Evolutionary conservation across 352 stramenopile genomes (phyloP).

Genomic region (Pythium phragmitis): DNA sequence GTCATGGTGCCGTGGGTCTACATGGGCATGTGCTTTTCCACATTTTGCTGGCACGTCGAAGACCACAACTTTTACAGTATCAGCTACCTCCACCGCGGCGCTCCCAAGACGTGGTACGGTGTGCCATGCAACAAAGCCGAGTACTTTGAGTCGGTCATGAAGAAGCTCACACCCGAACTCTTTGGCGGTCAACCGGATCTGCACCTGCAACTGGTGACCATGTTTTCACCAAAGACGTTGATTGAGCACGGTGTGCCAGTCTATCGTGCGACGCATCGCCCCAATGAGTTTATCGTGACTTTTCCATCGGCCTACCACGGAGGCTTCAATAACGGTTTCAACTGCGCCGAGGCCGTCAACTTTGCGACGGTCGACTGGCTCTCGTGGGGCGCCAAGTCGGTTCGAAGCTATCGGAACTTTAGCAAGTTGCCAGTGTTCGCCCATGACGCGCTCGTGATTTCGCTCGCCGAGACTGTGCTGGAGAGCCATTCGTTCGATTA

Average conservation of each 20-base stretch:
- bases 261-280: slow-evolving; percentile 93
- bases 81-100: slow-evolving; percentile 98
- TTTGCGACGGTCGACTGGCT: slow-evolving; percentile 90
- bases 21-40: slow-evolving; percentile 98
- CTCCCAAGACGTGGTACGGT: slow-evolving; percentile 98
- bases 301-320: slow-evolving; percentile 98
- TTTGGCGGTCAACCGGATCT: slow-evolving; percentile 95
- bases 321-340: slow-evolving; percentile 98
- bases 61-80: slow-evolving; percentile 99
- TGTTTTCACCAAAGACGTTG: slow-evolving; percentile 76
- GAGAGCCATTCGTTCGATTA: slow-evolving; percentile 57
- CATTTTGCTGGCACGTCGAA: slow-evolving; percentile 99
- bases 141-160: slow-evolving; percentile 90
- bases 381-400: slow-evolving; percentile 70
- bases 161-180: slow-evolving; percentile 92
- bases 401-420: slow-evolving; percentile 76
- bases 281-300: slow-evolving; percentile 98
- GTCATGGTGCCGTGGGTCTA: slow-evolving; percentile 99
- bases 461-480: slow-evolving; percentile 65
- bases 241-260: slow-evolving; percentile 90
- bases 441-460: slow-evolving; percentile 82
- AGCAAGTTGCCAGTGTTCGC: slow-evolving; percentile 84
- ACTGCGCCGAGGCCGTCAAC: slow-evolving; percentile 90
- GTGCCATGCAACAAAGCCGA: slow-evolving; percentile 91
- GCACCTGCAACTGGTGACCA: slow-evolving; percentile 90